Conservation (phyloP, 192 early-diverging fungal genomes). For the Kickxella alabastrina region DNA sequence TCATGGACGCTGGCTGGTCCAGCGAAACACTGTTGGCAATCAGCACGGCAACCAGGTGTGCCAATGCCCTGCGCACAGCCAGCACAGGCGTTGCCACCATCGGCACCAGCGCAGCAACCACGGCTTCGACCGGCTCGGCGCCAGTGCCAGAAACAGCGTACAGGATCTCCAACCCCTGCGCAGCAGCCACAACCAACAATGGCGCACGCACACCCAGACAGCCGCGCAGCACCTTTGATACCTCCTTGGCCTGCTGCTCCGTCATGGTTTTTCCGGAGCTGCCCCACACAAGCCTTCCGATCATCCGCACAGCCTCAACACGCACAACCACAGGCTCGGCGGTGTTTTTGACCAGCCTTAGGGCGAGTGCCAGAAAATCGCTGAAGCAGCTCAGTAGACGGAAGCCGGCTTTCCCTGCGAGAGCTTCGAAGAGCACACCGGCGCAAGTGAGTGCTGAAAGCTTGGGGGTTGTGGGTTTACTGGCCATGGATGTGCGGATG, state of each 20-base stretch:
- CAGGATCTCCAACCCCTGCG: conserved; percentile 19
- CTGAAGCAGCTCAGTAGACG: conserved; percentile 49
- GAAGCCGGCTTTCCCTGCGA: conserved; percentile 50
- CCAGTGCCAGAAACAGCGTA: not conserved
- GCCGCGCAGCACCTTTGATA: conserved; percentile 59
- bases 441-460: conserved; percentile 66
- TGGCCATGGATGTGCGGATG: conserved; percentile 20
- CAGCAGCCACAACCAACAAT: conserved; percentile 29
- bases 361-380: conserved; percentile 27
- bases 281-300: conserved; percentile 64
- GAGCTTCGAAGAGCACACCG: conserved; percentile 72
- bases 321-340: conserved; percentile 55
- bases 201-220: conserved; percentile 70
- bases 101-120: conserved; percentile 14
- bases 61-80: conserved; percentile 30
- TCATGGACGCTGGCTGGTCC: too few relatives aligned
- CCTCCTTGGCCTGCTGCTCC: conserved; percentile 70
- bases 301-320: conserved; percentile 64
- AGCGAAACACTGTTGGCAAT: conserved; percentile 15
- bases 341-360: conserved; percentile 13
- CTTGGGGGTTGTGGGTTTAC: not conserved
- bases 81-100: conserved; percentile 22
- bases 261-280: conserved; percentile 64
- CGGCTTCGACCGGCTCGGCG: conserved; percentile 5
- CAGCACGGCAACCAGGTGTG: conserved; percentile 25